Evolutionary conservation across 441 rosid genomes (phyloP).

Genomic region (Mallotus japonicus): DNA sequence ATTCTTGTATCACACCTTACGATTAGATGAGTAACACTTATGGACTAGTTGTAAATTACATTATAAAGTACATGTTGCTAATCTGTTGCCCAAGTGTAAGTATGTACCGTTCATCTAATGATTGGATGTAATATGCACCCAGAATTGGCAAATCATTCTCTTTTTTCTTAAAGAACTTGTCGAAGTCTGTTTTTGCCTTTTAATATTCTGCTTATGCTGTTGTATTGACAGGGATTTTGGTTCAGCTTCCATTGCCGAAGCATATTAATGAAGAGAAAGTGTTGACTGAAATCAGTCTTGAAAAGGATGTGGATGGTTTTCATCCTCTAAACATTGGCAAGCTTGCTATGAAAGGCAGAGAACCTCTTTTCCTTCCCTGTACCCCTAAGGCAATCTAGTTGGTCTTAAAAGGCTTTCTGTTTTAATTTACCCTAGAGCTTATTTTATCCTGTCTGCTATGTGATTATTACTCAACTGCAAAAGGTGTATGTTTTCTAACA

Average conservation of each 20-base stretch:
- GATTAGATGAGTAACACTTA: too few relatives aligned
- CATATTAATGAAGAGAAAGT: constrained; percentile 89
- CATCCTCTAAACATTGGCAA: constrained; percentile 94
- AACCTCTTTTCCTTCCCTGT: constrained; percentile 87
- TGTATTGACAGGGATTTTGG: constrained; percentile 63
- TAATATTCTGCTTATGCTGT: background rate
- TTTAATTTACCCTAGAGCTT: background rate
- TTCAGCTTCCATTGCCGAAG: constrained; percentile 87
- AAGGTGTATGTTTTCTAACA: constrained; percentile 7
- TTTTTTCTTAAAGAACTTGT: too few relatives aligned
- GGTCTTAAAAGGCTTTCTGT: constrained; percentile 2
- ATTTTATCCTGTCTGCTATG: background rate
- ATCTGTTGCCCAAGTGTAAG: too few relatives aligned
- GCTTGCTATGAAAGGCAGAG: constrained; percentile 98
- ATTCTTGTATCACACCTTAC: too few relatives aligned
- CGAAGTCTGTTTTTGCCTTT: too few relatives aligned
- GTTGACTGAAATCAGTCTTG: constrained; percentile 66
- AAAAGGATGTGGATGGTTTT: constrained; percentile 93
- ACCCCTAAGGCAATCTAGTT: constrained; percentile 73
- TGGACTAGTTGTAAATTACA: too few relatives aligned
- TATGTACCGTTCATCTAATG: too few relatives aligned
- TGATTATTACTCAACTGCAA: background rate
- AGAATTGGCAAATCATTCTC: too few relatives aligned
- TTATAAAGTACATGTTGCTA: too few relatives aligned
- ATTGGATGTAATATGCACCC: too few relatives aligned